phyloP scores from a whole-genome alignment of 1,284 basidiomycete species.

The Sanghuangporus baumii region DNA sequence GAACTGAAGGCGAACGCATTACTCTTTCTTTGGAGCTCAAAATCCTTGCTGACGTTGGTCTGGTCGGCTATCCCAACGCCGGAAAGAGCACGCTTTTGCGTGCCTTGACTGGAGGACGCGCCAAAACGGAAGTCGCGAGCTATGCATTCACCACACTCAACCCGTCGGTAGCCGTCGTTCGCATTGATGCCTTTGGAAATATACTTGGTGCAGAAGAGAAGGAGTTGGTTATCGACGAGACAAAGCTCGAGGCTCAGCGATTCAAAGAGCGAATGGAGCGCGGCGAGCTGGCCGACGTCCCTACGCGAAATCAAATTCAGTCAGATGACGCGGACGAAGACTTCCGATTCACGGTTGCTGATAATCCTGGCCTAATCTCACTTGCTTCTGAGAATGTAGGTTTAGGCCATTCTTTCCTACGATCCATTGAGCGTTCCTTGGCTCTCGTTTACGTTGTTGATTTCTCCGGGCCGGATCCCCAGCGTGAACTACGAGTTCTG shows the following conservation, averaged over 20 bases:
- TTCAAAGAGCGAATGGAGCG: constrained; percentile 41
- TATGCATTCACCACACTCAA: constrained; percentile 96
- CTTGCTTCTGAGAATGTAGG: constrained; percentile 86
- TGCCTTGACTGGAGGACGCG: constrained; percentile 80
- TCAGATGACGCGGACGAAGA: constrained; percentile 41
- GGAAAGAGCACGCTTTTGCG: constrained; percentile 87
- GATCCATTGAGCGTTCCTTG: constrained; percentile 88
- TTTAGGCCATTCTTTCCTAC: constrained; percentile 90
- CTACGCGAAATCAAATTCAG: constrained; percentile 43
- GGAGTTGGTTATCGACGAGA: constrained; percentile 65
- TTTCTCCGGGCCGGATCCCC: constrained; percentile 65
- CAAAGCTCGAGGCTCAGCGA: constrained; percentile 51
- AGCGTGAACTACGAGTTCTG: constrained; percentile 70
- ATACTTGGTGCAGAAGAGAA: constrained; percentile 58
- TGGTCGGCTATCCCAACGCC: constrained; percentile 96
- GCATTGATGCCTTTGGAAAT: constrained; percentile 76
- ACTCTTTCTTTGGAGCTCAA: constrained; percentile 92
- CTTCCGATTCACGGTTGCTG: constrained; percentile 91
- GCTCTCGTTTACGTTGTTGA: constrained; percentile 93
- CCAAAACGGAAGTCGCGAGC: constrained; percentile 82
- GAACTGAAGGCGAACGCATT: constrained; percentile 76
- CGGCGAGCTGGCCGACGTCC: constrained; percentile 44
- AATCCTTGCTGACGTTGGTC: constrained; percentile 87
- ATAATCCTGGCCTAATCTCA: constrained; percentile 91
- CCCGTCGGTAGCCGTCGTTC: constrained; percentile 90